phyloP scores from a whole-genome alignment of 352 stramenopile genomes.

The Pythium chondricola region DNA sequence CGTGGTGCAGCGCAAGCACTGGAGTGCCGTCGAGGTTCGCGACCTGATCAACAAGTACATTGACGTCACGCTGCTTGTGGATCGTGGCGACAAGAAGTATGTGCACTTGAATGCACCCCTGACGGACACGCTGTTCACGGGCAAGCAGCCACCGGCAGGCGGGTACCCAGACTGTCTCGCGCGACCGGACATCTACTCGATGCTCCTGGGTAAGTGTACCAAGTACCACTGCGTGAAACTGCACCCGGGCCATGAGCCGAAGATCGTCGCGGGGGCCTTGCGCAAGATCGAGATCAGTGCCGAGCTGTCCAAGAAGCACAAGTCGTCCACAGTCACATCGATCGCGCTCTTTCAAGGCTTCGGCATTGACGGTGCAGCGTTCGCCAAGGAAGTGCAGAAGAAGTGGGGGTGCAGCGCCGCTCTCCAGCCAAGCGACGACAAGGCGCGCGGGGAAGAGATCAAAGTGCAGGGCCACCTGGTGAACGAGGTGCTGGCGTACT shows the following conservation, averaged over 20 bases:
- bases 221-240: conserved; percentile 67
- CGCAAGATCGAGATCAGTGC: conserved; percentile 61
- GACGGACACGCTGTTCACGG: conserved; percentile 58
- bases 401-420: conserved; percentile 77
- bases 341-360: conserved; percentile 78
- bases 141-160: conserved; percentile 48
- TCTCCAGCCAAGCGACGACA: conserved; percentile 43
- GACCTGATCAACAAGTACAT: conserved; percentile 60
- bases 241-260: conserved; percentile 60
- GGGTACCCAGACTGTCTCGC: conserved; percentile 57
- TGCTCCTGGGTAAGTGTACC: conserved; percentile 54
- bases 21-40: conserved; percentile 39
- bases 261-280: conserved; percentile 48
- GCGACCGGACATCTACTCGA: conserved; percentile 44
- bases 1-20: conserved; percentile 35
- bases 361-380: conserved; percentile 57
- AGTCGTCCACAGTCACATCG: conserved; percentile 59
- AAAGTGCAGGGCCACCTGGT: conserved; percentile 76
- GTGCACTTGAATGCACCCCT: conserved; percentile 55
- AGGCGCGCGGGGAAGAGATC: conserved; percentile 66
- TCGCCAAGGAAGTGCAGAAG: conserved; percentile 78
- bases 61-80: conserved; percentile 43
- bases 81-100: conserved; percentile 58
- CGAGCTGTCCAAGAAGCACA: conserved; percentile 63
- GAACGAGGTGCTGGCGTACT: conserved; percentile 65